Evolutionary conservation across 176 grass and related monocot species (phyloP).

Genomic region (barley (Hordeum vulgare)): DNA sequence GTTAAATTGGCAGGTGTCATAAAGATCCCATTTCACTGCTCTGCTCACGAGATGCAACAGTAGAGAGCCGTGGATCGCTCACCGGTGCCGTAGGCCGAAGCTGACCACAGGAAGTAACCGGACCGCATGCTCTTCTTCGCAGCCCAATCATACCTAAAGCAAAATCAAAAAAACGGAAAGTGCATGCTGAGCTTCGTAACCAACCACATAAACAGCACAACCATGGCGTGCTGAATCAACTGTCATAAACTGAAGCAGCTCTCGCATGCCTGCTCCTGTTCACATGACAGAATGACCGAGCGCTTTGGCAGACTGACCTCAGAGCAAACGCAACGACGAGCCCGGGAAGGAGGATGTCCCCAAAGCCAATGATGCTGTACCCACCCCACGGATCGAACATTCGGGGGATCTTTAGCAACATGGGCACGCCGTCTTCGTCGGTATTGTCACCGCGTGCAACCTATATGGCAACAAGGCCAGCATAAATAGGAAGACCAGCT

Average conservation of each 20-base stretch:
- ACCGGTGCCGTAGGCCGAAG: constrained; percentile 93
- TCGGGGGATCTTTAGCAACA: constrained; percentile 90
- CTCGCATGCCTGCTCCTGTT: background rate
- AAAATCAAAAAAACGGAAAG: background rate
- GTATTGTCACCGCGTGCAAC: constrained; percentile 92
- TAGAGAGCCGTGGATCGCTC: background rate
- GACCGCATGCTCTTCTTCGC: constrained; percentile 74
- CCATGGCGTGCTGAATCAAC: background rate
- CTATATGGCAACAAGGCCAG: constrained; percentile 27
- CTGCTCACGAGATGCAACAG: background rate
- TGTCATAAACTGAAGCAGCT: background rate
- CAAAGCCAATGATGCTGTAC: constrained; percentile 94
- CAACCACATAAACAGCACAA: background rate
- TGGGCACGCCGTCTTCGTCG: constrained; percentile 87
- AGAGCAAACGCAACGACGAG: constrained; percentile 81
- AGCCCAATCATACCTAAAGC: constrained; percentile 71
- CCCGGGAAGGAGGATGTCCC: constrained; percentile 93
- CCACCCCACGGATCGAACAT: constrained; percentile 97
- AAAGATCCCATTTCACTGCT: background rate
- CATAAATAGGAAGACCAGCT: background rate
- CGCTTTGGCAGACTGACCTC: constrained; percentile 35
- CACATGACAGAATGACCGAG: background rate
- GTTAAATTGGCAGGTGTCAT: background rate
- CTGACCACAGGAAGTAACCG: constrained; percentile 93
- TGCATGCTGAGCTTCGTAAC: background rate